These are phyloP conservation scores for Cordyceps farinosa DNA, from an alignment of 2,329 filamentous ascomycete species.

Conservation along the genomic window DNA sequence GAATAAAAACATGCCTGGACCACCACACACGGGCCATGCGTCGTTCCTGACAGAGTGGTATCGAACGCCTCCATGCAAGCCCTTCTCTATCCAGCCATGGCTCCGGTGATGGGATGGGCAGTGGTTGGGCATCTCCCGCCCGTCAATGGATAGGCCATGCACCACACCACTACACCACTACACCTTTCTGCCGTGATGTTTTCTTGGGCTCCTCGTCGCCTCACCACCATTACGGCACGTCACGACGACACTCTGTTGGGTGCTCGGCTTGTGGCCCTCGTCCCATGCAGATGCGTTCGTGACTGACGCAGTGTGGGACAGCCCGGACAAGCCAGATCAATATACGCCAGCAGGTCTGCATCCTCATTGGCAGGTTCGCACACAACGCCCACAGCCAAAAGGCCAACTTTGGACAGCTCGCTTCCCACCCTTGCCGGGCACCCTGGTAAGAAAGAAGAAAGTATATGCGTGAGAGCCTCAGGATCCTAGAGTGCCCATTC, in stretches of 20 bases:
- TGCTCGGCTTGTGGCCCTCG: constrained; percentile 1
- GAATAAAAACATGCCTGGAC: not conserved
- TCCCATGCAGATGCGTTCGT: constrained; percentile 12
- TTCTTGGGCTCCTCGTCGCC: not conserved
- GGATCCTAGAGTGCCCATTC: not conserved
- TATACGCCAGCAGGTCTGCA: not conserved
- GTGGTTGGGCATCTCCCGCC: constrained; percentile 12
- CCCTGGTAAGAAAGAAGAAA: not conserved
- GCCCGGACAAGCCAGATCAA: not conserved
- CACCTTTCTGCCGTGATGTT: not conserved
- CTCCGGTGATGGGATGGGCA: not conserved
- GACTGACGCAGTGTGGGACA: constrained; percentile 6
- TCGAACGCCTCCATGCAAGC: constrained; percentile 12
- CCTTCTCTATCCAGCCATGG: not conserved
- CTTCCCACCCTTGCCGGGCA: not conserved
- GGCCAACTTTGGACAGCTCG: not conserved
- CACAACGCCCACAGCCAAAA: not conserved
- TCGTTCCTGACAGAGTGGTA: constrained; percentile 16
- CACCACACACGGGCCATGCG: not conserved
- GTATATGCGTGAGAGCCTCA: constrained; percentile 9
- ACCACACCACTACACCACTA: not conserved
- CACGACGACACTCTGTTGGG: not conserved
- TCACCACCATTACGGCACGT: not conserved
- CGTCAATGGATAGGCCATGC: constrained; percentile 1
- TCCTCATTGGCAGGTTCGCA: not conserved